Conservation (phyloP, 768 basidiomycete genomes). For the Termitomyces sp. region DNA sequence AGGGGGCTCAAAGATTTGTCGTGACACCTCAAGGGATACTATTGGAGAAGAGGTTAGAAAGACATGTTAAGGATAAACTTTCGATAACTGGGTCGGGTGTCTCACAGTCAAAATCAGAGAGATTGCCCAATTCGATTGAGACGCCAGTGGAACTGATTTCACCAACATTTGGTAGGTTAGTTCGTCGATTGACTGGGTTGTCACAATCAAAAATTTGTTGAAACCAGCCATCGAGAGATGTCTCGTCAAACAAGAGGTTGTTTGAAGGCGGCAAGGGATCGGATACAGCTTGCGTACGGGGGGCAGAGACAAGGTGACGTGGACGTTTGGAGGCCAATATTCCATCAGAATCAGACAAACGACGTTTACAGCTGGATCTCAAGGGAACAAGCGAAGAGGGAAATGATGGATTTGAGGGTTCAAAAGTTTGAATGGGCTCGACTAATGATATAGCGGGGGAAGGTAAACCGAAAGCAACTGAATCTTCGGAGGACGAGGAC, state of each 20-base stretch:
- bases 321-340: slow-evolving; percentile 22
- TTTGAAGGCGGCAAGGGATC: slow-evolving; percentile 22
- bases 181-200: too few relatives aligned
- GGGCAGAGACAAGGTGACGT: slow-evolving; percentile 10
- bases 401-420: background rate
- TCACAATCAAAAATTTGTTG: slow-evolving; percentile 20
- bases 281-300: slow-evolving; percentile 22
- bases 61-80: too few relatives aligned
- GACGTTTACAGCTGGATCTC: slow-evolving; percentile 28
- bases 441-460: slow-evolving; percentile 11
- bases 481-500: background rate
- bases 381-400: background rate
- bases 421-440: background rate
- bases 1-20: background rate
- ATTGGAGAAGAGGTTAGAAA: background rate
- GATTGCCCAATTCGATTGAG: slow-evolving; percentile 28
- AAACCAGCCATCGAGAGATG: slow-evolving; percentile 32
- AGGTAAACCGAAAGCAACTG: background rate
- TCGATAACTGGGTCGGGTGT: background rate
- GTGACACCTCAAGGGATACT: background rate
- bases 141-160: slow-evolving; percentile 21
- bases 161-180: slow-evolving; percentile 16
- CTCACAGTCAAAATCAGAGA: slow-evolving; percentile 14
- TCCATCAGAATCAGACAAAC: slow-evolving; percentile 27
- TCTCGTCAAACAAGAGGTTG: slow-evolving; percentile 10